Evolutionary conservation across 768 basidiomycete genomes (phyloP).

Genomic region (Collybia sp.): DNA sequence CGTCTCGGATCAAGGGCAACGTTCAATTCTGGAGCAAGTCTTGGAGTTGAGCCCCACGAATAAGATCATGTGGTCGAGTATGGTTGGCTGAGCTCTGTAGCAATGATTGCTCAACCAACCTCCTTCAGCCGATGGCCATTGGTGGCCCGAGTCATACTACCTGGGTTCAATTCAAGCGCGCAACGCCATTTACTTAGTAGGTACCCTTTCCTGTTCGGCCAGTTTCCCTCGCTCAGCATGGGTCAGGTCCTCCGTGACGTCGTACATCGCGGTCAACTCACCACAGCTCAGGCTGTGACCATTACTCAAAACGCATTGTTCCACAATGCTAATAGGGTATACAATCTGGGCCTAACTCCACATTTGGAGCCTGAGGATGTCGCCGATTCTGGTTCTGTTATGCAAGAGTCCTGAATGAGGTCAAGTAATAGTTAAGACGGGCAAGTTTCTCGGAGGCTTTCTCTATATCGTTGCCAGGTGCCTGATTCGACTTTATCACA

Average conservation of each 20-base stretch:
- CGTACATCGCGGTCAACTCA: constrained; percentile 44
- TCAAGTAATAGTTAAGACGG: too few relatives aligned
- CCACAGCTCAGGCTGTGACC: constrained; percentile 46
- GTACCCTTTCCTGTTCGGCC: background rate
- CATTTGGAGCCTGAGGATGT: background rate
- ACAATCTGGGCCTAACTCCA: constrained; percentile 45
- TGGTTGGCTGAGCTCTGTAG: constrained; percentile 11
- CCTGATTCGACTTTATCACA: too few relatives aligned
- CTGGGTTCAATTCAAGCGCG: constrained; percentile 64
- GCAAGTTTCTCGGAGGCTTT: too few relatives aligned
- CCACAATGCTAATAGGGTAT: constrained; percentile 61
- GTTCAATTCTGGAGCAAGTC: constrained; percentile 51
- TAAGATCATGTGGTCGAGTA: constrained; percentile 82
- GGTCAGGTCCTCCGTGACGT: constrained; percentile 52
- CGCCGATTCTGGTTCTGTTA: too few relatives aligned
- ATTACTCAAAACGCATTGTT: constrained; percentile 59
- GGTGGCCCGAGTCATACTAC: constrained; percentile 79
- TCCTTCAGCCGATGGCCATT: constrained; percentile 51
- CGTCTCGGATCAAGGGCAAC: constrained; percentile 61
- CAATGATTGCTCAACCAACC: background rate
- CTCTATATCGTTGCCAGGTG: too few relatives aligned
- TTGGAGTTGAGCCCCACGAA: constrained; percentile 72
- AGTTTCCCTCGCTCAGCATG: background rate
- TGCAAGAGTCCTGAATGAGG: too few relatives aligned
- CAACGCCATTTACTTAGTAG: constrained; percentile 52